A percentile compares a stretch with the other conserved stretches of the same genome.
These are phyloP conservation scores for Dendrobium catenatum DNA, from an alignment of 106 monocot species.

Conservation along the genomic window DNA sequence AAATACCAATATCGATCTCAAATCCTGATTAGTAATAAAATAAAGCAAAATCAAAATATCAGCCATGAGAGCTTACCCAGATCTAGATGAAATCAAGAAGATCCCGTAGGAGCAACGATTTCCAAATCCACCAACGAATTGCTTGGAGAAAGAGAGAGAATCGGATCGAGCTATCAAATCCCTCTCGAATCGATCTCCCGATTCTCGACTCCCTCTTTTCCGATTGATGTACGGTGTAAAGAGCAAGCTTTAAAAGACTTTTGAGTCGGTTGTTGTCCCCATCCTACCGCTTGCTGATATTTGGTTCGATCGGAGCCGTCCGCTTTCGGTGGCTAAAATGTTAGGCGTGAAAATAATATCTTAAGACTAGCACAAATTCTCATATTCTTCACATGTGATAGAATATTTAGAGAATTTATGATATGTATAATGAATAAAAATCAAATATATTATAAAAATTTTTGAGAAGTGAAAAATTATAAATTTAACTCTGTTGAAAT, in stretches of 20 bases:
- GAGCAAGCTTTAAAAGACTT: not conserved
- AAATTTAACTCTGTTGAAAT: too few relatives aligned
- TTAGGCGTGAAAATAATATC: too few relatives aligned
- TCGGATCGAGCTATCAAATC: not conserved
- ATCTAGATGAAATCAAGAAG: not conserved
- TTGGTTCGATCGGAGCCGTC: constrained; percentile 2
- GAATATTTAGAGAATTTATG: too few relatives aligned
- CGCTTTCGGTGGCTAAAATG: not conserved
- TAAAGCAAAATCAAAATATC: not conserved
- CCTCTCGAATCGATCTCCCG: not conserved
- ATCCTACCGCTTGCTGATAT: not conserved
- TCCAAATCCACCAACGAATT: not conserved
- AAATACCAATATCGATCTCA: too few relatives aligned
- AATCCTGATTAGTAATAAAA: too few relatives aligned
- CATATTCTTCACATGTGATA: too few relatives aligned
- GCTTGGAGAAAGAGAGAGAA: not conserved
- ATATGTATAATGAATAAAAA: too few relatives aligned
- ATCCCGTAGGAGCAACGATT: not conserved
- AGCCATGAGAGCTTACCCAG: not conserved
- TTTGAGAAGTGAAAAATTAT: too few relatives aligned
- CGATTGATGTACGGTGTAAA: not conserved
- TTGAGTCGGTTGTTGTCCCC: not conserved
- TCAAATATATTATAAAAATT: too few relatives aligned
- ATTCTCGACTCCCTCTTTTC: not conserved
- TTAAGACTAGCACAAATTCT: too few relatives aligned